Evolutionary conservation across 352 stramenopile genomes (phyloP), one percentile per base, ranked within the genome.

Genomic region (Nothophytophthora sp.): DNA sequence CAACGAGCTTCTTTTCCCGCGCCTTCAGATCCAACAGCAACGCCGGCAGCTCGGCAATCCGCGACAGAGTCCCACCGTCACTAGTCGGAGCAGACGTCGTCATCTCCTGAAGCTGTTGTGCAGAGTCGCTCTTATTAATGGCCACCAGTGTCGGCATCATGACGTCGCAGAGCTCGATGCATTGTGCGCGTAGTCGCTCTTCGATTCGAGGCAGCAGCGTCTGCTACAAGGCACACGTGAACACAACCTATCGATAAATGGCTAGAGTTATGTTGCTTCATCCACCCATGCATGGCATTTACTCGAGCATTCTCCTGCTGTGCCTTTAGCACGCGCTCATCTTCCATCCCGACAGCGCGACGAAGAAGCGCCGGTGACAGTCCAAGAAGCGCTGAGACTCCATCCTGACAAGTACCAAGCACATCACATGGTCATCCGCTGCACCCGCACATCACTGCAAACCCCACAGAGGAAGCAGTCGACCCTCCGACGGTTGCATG

Each of bases 11-110:
- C n/a, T 5, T 11, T 19, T 53, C 50, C n/a, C 57, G 48, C 9
- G 60, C 55, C 25, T 73, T 38, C 32, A 59, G 30, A 38, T 74
- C 68, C 5, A 78, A 18, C n/a, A 78, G 41, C 12, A 72, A 32
- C n/a, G 53, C 57, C 10, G 68, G 68, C 13, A 75, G 38, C 38
- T 78, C 64, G 5, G 67, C 59, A 16, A 70, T 53, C 6, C 53
- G 55, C 0, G 60, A 61, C 1, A 60, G 22, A n/a, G 58, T 44
- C 5, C 52, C 30, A 12, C 7, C 20, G 5, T 30, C 24, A n/a
- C 7, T 49, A 15, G 23, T 3, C 35, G 47, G n/a, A 32, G 19
- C 20, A 38, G n/a, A n/a, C n/a, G n/a, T n/a, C n/a, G n/a, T n/a
- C n/a, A n/a, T n/a, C n/a, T n/a, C n/a, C n/a, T n/a, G n/a, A n/a